Conservation (phyloP, 768 basidiomycete species). For the Sarcomyxa edulis region DNA sequence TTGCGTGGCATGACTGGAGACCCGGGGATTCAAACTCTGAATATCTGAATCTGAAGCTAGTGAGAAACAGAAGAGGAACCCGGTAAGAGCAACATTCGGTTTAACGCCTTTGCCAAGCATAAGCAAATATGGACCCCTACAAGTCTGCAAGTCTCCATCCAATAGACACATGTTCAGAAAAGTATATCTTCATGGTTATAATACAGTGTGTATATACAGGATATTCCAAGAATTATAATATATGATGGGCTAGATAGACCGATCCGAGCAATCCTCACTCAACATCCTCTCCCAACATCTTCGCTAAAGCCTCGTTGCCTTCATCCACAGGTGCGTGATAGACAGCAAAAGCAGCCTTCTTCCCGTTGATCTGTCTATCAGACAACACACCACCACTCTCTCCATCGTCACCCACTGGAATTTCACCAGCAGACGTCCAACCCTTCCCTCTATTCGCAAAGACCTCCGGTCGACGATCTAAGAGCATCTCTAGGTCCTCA, state of each 20-base stretch:
- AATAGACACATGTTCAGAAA: no score
- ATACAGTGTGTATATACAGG: conserved; percentile 4
- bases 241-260: no score
- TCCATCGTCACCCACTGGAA: conserved; percentile 5
- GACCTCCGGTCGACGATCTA: conserved; percentile 76
- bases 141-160: no score
- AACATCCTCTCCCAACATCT: conserved; percentile 53
- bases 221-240: conserved; percentile 6
- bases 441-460: conserved; percentile 67
- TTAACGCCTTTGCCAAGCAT: no score
- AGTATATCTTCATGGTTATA: conserved; percentile 4
- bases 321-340: conserved; percentile 61
- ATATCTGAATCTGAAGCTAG: no score
- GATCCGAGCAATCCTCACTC: no score
- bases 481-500: conserved; percentile 69
- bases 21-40: no score
- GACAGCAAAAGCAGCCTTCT: conserved; percentile 69
- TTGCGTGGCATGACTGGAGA: conserved; percentile 78
- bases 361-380: conserved; percentile 15
- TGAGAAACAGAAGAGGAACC: no score
- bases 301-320: conserved; percentile 65
- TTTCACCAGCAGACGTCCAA: conserved; percentile 53
- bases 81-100: no score
- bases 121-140: no score
- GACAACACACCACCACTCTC: conserved; percentile 12